Evolutionary conservation across 2,329 filamentous ascomycete species (phyloP), one percentile per base, ranked within the genome.

Genomic region (Leptodontidium sp.): DNA sequence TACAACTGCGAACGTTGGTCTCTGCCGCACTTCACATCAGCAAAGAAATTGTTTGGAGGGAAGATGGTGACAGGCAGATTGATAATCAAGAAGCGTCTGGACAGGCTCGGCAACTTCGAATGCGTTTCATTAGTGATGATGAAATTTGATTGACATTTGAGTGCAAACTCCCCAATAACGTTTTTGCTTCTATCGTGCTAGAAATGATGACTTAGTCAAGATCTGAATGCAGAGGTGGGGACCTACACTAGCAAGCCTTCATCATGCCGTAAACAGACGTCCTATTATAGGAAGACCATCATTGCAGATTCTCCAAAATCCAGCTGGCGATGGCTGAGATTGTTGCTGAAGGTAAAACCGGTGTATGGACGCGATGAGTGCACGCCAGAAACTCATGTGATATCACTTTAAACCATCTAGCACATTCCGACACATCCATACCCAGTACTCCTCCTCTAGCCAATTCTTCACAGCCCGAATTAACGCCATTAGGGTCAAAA

Each of bases 71-170:
- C 29, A 38, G 29, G 5, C 53, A 38, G 29, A 17, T 15, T 15
- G 17, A 24, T n/a, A 58, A 58, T 58, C 29, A 26, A 58, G 15
- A 47, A 47, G 43, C 15, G 11, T 17, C 29, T 32, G 17, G 29
- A 58, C 53, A 58, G 4, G 32, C 17, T 40, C 14, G 11, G 9
- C 32, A 32, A 32, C 53, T 32, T 58, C 53, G 29, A 38, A 58
- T 58, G 53, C n/a, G 29, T 32, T 32, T 58, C 53, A n/a, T 11
- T 58, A 58, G 53, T 1, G 6, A 58, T 26, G 29, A 38, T n/a
- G 53, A 12, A 38, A 38, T 26, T 32, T 58, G 24, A 58, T 38
- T 58, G 53, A 57, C 29, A 58, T 40, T 58, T 58, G 29, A 58
- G 53, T 58, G 24, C 53, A 38, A 32, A 58, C 32, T 38, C 11